Base-by-base conservation (phyloP, 2,329 filamentous ascomycete species). In the Aspergillus ustus region DNA sequence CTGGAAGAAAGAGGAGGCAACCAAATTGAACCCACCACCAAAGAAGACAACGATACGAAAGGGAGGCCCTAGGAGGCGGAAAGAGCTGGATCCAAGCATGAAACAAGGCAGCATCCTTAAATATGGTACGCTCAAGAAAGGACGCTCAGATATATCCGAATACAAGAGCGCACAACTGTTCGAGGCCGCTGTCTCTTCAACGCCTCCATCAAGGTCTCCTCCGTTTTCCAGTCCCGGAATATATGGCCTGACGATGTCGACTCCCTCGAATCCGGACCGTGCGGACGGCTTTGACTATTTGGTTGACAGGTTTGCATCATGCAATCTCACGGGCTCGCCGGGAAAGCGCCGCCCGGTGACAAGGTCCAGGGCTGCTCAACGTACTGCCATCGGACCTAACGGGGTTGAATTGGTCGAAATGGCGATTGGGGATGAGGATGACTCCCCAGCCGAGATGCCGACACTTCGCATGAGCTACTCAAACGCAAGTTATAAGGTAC, bases 1-100 rank as follows among this genome's bases (percentile, higher is more conserved):
- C 46, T 93, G 89, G 84, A 85, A 91, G 50, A 72, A 71, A 40
- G 73, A 75, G 63, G 71, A 75, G 60, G 64, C 67, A 5, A 70
- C 71, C 20, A 77, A 76, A 60, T 66, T 63, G 48, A 64, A 69
- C 2, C n/a, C 45, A 48, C 45, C 45, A 57, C 66, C 70, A 7
- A 75, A 73, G 51, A 71, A 76, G 37, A 53, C 69, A n/a, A 66
- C 59, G 4, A 66, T 28, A 48, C 69, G 70, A 34, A 74, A 70
- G 52, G 63, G 64, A 17, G 71, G 65, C 0, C 70, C 73, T 15
- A 74, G 69, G 59, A 78, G 74, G 25, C 55, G 55, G 54, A 77
- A 77, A 58, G 74, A 72, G 4, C 75, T 80, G 43, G 78, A 80
- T 53, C 69, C 77, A 5, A 69, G 69, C 17, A 80, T 80, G 78